Conservation (phyloP, 2,329 filamentous ascomycete genomes). For the Aureobasidium musti region DNA sequence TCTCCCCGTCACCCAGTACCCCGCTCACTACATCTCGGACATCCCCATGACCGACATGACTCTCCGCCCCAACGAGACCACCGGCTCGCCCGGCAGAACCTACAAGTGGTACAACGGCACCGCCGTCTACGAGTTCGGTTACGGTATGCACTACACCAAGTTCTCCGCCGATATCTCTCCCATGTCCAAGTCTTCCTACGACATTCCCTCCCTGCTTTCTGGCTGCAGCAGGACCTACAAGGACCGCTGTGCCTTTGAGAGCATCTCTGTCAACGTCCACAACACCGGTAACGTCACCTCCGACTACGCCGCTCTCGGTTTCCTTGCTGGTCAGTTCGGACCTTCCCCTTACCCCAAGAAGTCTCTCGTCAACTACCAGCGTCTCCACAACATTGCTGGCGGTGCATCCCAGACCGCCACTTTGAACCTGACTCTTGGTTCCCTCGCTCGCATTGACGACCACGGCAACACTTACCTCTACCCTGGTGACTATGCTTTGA, state of each 20-base stretch:
- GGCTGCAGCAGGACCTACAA: constrained; percentile 44
- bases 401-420: constrained; percentile 37
- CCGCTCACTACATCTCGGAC: constrained; percentile 52
- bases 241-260: constrained; percentile 49
- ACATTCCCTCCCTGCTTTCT: constrained; percentile 44
- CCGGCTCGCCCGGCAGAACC: constrained; percentile 55
- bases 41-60: constrained; percentile 60
- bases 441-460: constrained; percentile 54
- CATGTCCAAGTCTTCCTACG: constrained; percentile 32
- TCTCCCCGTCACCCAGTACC: constrained; percentile 60
- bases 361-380: constrained; percentile 54
- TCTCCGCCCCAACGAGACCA: constrained; percentile 49
- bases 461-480: constrained; percentile 56
- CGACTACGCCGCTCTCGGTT: constrained; percentile 57
- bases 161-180: constrained; percentile 44
- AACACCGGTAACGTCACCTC: constrained; percentile 53
- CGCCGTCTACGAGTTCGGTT: constrained; percentile 57
- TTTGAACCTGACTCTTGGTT: constrained; percentile 52
- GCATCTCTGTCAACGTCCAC: constrained; percentile 48
- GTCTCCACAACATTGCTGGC: constrained; percentile 43
- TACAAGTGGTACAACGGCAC: constrained; percentile 60
- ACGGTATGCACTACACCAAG: constrained; percentile 61
- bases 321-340: constrained; percentile 52
- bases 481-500: constrained; percentile 55
- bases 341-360: constrained; percentile 57